Conservation (phyloP, 139 green algal genomes). For the Nannochloris sp. region DNA sequence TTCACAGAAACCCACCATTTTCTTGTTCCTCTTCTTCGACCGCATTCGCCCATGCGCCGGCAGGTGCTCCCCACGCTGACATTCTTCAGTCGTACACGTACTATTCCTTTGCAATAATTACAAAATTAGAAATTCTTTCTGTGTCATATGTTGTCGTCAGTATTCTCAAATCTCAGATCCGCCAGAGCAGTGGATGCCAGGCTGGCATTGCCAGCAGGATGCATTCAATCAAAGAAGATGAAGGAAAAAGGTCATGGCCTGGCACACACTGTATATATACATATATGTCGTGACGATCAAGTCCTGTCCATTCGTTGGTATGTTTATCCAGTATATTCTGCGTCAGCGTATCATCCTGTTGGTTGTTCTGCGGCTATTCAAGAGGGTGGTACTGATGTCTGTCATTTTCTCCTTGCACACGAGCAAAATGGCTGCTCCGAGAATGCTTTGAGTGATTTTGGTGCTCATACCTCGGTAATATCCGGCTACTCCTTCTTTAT, state of each 20-base stretch:
- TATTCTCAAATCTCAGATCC: not conserved
- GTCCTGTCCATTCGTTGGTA: too few relatives aligned
- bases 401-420: slow-evolving; percentile 70
- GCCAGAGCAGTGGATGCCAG: too few relatives aligned
- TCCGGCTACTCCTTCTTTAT: slow-evolving; percentile 35
- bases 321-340: too few relatives aligned
- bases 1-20: slow-evolving; percentile 7
- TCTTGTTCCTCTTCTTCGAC: slow-evolving; percentile 17
- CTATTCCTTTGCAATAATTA: not conserved
- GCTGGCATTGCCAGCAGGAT: too few relatives aligned
- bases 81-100: not conserved
- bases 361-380: not conserved
- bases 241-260: too few relatives aligned
- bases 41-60: slow-evolving; percentile 14
- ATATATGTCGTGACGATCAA: too few relatives aligned
- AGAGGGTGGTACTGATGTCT: slow-evolving; percentile 12
- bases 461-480: slow-evolving; percentile 62
- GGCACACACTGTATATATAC: too few relatives aligned
- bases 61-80: not conserved
- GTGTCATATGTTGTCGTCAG: too few relatives aligned
- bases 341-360: too few relatives aligned
- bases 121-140: not conserved
- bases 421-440: slow-evolving; percentile 77
- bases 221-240: too few relatives aligned
- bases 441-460: slow-evolving; percentile 79